Conservation (phyloP, 257 asterid species). For the Solanum raphanifolium region DNA sequence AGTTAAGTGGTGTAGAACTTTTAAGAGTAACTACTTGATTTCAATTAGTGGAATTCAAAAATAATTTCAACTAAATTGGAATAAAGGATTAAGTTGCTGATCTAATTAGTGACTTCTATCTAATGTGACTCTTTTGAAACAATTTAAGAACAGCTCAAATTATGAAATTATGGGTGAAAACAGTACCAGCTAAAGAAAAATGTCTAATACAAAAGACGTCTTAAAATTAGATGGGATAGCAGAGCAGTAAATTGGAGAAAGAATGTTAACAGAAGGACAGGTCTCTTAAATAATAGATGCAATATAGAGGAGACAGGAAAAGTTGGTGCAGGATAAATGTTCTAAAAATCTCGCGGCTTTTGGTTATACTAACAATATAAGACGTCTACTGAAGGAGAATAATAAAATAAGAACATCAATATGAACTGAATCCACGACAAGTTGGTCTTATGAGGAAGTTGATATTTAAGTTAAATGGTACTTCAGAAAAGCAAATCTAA, state of each 20-base stretch:
- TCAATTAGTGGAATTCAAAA: not conserved
- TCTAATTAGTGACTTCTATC: not conserved
- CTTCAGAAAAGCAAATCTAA: not conserved
- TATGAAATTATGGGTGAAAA: not conserved
- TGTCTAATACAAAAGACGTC: not conserved
- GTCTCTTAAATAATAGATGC: not conserved
- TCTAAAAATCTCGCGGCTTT: not conserved
- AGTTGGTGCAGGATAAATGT: not conserved
- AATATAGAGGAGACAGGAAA: not conserved
- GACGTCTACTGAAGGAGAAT: not conserved
- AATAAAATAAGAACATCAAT: not conserved
- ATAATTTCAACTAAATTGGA: not conserved
- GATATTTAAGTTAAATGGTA: not conserved
- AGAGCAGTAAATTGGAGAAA: not conserved
- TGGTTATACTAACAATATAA: not conserved
- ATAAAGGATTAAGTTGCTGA: not conserved
- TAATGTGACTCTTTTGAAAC: not conserved
- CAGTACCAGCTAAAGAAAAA: not conserved
- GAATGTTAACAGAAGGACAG: not conserved
- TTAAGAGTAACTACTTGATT: not conserved
- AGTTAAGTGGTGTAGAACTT: not conserved
- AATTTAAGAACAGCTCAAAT: not conserved
- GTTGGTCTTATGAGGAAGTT: not conserved
- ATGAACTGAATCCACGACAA: not conserved
- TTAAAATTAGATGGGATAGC: not conserved